Evolutionary conservation across 768 basidiomycete species (phyloP), one percentile per base, ranked within the genome.

Genomic region (Lentinus tigrinus): DNA sequence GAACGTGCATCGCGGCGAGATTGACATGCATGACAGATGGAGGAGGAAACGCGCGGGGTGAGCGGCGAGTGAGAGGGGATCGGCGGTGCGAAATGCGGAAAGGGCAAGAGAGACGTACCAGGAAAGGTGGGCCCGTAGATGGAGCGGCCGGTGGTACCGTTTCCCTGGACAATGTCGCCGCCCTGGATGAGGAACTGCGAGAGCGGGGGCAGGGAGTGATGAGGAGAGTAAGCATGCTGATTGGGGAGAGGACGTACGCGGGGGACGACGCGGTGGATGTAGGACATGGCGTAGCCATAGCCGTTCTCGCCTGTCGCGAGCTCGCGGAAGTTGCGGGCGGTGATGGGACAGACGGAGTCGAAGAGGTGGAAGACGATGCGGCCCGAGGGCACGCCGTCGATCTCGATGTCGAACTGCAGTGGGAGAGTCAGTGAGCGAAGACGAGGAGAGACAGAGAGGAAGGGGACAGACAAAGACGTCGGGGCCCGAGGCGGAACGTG

Each of bases 361-460:
- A 81, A 93, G 42, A 95, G 82, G 72, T 89, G 85, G 83, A 95
- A 92, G 26, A 87, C 79, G 63, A 95, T 83, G 44, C 88, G 85
- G 23, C 90, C 91, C 0, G 81, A 75, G 3, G 85, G 81, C 47
- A 78, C 68, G 16, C 73, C 72, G 71, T 83, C 79, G 70, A 94
- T 87, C 2, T 78, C 72, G 57, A 90, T 67, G 54, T 89, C 82
- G 61, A 89, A 89, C 88, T 88, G 52, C 19, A 21, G 38, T 47
- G 27, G 16, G 14, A 16, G n/a, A n/a, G 38, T n/a, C 34, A 7
- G 17, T 4, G 48, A 19, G 48, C 48, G 47, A 26, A 21, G 47
- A 31, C n/a, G 28, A 31, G 7, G 48, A 31, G 49, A 51, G 6
- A 13, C 6, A 40, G 39, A 40, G 27, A 3, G 24, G 3, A n/a